Conservation (phyloP, 768 basidiomycete genomes). For the Tremella fuciformis region DNA sequence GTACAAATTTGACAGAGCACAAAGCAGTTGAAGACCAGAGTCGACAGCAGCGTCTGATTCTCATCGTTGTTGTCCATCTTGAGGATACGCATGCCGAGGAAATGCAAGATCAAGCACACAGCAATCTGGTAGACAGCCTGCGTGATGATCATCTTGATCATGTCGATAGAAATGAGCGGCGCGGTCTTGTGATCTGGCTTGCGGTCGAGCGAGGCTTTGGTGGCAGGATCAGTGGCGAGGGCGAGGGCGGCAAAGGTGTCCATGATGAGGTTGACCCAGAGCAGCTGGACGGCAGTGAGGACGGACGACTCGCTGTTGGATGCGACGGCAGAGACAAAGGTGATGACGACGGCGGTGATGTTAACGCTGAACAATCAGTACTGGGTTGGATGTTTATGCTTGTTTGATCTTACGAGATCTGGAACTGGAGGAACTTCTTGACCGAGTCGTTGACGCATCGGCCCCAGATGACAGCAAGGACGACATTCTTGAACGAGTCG, state of each 20-base stretch:
- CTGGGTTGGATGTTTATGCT: neutral
- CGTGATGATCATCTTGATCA: slow-evolving; percentile 93
- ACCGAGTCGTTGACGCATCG: slow-evolving; percentile 98
- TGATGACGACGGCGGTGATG: slow-evolving; percentile 90
- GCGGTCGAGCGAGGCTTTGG: slow-evolving; percentile 68
- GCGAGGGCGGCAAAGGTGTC: slow-evolving; percentile 92
- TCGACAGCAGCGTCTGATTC: slow-evolving; percentile 59
- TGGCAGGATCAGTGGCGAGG: slow-evolving; percentile 92
- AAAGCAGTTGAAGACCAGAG: slow-evolving; percentile 95
- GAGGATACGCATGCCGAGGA: slow-evolving; percentile 71
- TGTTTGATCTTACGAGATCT: slow-evolving; percentile 44
- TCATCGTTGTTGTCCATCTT: slow-evolving; percentile 49
- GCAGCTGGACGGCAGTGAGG: slow-evolving; percentile 89
- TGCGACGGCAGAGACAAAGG: slow-evolving; percentile 83
- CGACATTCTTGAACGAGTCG: slow-evolving; percentile 76
- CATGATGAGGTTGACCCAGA: slow-evolving; percentile 85
- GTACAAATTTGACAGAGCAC: slow-evolving; percentile 88
- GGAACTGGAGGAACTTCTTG: slow-evolving; percentile 95
- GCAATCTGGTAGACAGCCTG: slow-evolving; percentile 84
- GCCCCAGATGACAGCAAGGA: slow-evolving; percentile 98
- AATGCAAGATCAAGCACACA: slow-evolving; percentile 85
- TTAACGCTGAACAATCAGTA: slow-evolving; percentile 61
- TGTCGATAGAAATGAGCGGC: slow-evolving; percentile 83
- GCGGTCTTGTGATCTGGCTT: slow-evolving; percentile 86
- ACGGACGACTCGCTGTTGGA: slow-evolving; percentile 74